Base-by-base conservation (phyloP, 208 protist genomes). In the Leishmania amazonensis region DNA sequence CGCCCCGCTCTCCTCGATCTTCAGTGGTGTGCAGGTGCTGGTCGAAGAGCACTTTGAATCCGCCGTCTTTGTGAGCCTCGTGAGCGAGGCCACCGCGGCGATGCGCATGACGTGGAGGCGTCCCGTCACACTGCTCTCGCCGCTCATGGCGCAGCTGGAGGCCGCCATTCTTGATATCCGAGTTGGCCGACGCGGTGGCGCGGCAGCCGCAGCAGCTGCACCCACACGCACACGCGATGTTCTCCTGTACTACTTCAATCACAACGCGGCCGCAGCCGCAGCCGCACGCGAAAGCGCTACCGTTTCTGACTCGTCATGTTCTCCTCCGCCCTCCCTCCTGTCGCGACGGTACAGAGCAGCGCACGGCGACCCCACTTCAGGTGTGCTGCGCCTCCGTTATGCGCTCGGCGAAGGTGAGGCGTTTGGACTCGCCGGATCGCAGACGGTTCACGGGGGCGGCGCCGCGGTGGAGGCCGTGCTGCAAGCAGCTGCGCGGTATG, bases 11-110 rank as follows among this genome's bases (percentile, higher is more conserved):
- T 73, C 84, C 6, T 72, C 81, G 31, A 90, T 96, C 47, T 71
- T 88, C 64, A 79, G 78, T 74, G 89, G 90, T 72, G 75, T 94
- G 68, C 88, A 87, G 68, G 53, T 83, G 38, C 80, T 96, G 21
- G 80, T 93, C 57, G 76, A 75, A 4, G 78, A 70, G 3, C 85
- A 81, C 51, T 72, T 94, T 45, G 87, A 87, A 53, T 75, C 79
- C 7, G 74, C 80, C 24, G 76, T 42, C n/a, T 86, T 92, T 62
- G 19, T 77, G 47, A 51, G 15, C 17, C 62, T 82, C n/a, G 58
- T 87, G 60, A 67, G 65, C 15, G 54, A 68, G 31, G 75, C 87
- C 58, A 83, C 58, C 13, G 67, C 71, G 19, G 51, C 78, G 31
- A 80, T 83, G 75, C 75, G 72, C 79, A 49, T 31, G 42, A 57